Base-by-base conservation (phyloP, 2,329 filamentous ascomycete species). In the Corinectria fuckeliana region DNA sequence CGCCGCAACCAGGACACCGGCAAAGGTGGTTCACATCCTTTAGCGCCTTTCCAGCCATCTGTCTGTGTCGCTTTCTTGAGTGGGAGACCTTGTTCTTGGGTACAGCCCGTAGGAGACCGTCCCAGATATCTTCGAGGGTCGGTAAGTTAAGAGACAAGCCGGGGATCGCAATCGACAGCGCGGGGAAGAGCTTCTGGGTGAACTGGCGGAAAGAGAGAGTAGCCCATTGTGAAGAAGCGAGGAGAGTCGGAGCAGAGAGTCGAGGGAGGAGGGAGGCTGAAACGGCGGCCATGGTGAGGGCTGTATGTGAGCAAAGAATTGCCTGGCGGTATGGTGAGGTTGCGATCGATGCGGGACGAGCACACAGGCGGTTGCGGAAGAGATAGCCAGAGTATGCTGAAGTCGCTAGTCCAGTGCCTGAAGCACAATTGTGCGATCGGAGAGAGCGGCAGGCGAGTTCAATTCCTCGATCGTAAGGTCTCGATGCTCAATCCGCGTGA, bases 21-120 rank as follows among this genome's bases (percentile, higher is more conserved):
- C 93, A 96, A 68, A 99, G 79, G 53, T 87, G 86, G 64, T 90
- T 95, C 58, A 96, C 88, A 74, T 99, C 95, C 80, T 97, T 91
- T 69, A 99, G 78, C 42, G 89, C 94, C 80, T 99, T 99, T 72
- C 95, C 95, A 21, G 93, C 94, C 89, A 98, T 91, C 74, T 96
- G 93, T 71, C 96, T 88, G 74, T 93, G 89, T 69, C 95, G 86
- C 84, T 93, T 97, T 82, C 95, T 97, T 82, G 92, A 92, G 77
- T 99, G 92, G 39, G 94, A 97, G 30, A 93, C 96, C 86, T 98
- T 99, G 82, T 97, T 98, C 85, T 99, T 99, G 5, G 95, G 95
- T 14, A 98, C 95, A 1, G 95, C 95, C 66, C 89, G 89, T 67
- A 99, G 83, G 44, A 99, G 86, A 5, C 91, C 93, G 68, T 97